Evolutionary conservation across 805 yeast genomes (phyloP), one percentile per base, ranked within the genome.

Genomic region (Helenozyma baotianmanensis): DNA sequence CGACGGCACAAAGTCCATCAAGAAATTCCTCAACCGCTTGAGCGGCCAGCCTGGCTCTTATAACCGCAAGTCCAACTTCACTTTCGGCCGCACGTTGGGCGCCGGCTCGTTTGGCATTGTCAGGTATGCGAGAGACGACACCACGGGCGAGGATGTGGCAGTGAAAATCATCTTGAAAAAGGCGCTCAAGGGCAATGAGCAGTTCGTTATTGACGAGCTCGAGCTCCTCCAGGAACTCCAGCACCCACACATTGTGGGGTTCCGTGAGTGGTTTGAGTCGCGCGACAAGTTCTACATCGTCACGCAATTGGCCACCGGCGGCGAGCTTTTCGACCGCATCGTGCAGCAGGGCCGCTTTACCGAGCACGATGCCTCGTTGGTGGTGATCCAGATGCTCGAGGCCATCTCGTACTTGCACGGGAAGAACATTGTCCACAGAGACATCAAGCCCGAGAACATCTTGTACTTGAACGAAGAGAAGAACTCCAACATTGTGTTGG

Each of bases 71-170:
- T 57, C 70, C 29, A 68, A 74, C 39, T 89, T 86, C 51, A 74
- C 79, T 7, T 85, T 88, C 55, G 90, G 89, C 9, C 76, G 75
- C 39, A 86, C 96, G 0, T 62, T 89, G 9, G 97, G 97, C 8
- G 97, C 97, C 0, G 97, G 98, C 4, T 77, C 95, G 1, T 92
- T 87, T 59, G 97, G 98, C 24, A 81, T 90, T 2, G 97, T 90
- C 3, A 72, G 95, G 47, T 73, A 75, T 42, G 97, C 96, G 2
- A 64, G 75, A 23, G 60, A 63, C 36, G 61, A 59, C 43, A 48
- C 39, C 21, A 62, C 68, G 9, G 60, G 62, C 16, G 87, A 86
- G 47, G 78, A 82, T 38, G 95, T 88, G 11, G 97, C 97, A 0
- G 75, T 90, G 43, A 90, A 90, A 64, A 87, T 90, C 50, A 80